A percentile compares a stretch with the other conserved stretches of the same genome.
Conservation (phyloP, 2,329 filamentous ascomycete species). For the Phoma herbarum region DNA sequence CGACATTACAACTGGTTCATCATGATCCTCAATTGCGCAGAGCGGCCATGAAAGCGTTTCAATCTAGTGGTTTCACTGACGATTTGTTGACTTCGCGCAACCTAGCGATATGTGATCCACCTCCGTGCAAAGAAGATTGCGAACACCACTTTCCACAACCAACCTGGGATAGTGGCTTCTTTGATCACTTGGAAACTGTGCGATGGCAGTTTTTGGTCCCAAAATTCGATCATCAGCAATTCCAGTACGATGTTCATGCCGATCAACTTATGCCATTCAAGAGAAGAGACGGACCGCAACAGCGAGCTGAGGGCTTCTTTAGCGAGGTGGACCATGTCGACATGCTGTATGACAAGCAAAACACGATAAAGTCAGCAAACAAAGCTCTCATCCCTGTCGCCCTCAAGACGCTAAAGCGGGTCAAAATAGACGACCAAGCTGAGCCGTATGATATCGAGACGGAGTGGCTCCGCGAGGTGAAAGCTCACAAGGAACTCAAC, state of each 20-base stretch:
- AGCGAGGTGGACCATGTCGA: neutral
- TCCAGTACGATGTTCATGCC: neutral
- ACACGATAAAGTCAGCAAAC: neutral
- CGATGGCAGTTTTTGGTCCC: neutral
- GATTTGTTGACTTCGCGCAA: no score
- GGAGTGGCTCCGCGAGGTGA: neutral
- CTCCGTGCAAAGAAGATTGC: neutral
- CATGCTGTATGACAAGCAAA: neutral
- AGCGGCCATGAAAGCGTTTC: no score
- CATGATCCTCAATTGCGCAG: no score
- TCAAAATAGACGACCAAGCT: no score
- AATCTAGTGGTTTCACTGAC: no score
- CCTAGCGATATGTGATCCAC: no score
- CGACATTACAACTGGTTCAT: no score
- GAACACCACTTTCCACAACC: neutral
- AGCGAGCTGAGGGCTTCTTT: neutral
- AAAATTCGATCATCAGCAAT: neutral
- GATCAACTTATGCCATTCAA: neutral
- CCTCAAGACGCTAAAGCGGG: neutral
- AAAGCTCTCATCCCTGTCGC: neutral
- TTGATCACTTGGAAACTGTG: neutral
- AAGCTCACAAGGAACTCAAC: neutral
- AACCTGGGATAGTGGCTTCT: neutral
- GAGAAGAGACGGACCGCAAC: neutral
- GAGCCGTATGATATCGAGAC: neutral